Percentiles rank a stretch among this genome's conserved stretches.
Conservation (phyloP, 192 early-diverging fungal genomes). For the Coemansia umbellata region DNA sequence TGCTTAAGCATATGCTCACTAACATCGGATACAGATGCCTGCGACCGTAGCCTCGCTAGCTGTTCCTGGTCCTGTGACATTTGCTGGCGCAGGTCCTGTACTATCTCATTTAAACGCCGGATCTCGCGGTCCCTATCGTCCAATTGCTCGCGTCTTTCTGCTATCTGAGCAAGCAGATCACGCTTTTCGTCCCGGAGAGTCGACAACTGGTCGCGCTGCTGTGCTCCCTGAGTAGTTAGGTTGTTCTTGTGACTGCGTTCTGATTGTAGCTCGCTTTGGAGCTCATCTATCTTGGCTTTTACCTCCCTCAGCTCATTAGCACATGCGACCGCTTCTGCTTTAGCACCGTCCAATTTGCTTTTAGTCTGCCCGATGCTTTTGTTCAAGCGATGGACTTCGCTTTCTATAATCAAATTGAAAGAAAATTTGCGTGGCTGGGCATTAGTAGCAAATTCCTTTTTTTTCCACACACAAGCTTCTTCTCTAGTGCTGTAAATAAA, state of each 20-base stretch:
- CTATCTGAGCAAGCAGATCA: slow-evolving; percentile 26
- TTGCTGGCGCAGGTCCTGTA: slow-evolving; percentile 24
- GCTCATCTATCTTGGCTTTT: slow-evolving; percentile 5
- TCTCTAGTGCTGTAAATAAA: background rate
- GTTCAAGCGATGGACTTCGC: slow-evolving; percentile 42
- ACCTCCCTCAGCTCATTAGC: slow-evolving; percentile 15
- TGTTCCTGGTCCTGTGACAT: slow-evolving; percentile 28
- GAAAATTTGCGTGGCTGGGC: no score
- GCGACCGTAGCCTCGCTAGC: slow-evolving; percentile 32
- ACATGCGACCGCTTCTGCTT: slow-evolving; percentile 1
- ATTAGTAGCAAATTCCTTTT: background rate
- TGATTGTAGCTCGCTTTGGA: background rate
- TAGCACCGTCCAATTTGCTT: slow-evolving; percentile 22
- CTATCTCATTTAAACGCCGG: slow-evolving; percentile 13
- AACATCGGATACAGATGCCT: slow-evolving; percentile 33
- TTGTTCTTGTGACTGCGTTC: slow-evolving; percentile 8
- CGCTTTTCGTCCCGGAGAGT: slow-evolving; percentile 40
- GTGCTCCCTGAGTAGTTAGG: background rate
- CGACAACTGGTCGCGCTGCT: slow-evolving; percentile 10
- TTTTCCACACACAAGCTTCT: background rate
- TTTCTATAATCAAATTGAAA: slow-evolving; percentile 15
- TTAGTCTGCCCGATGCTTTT: slow-evolving; percentile 32
- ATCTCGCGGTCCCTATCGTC: slow-evolving; percentile 21
- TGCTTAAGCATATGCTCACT: slow-evolving; percentile 54
- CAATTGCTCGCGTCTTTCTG: slow-evolving; percentile 37